Evolutionary conservation across 2,329 filamentous ascomycete genomes (phyloP).

Genomic region (Sporothrix inflata): DNA sequence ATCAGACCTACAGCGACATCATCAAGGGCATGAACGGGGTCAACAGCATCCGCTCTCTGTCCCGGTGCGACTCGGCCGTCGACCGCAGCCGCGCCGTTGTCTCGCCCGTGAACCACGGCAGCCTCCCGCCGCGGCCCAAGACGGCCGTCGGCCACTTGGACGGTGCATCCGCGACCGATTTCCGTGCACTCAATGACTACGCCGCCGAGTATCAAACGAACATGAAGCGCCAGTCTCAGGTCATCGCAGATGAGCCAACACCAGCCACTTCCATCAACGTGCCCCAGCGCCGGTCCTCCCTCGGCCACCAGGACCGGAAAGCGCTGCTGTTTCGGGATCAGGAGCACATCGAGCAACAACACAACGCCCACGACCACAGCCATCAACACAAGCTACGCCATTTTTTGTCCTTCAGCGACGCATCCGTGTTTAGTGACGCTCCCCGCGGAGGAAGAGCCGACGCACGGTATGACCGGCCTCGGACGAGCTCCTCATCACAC

Average conservation of each 20-base stretch:
- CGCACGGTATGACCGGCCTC: background rate
- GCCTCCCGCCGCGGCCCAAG: slow-evolving; percentile 26
- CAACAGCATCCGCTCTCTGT: background rate
- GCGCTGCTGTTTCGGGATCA: background rate
- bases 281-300: slow-evolving; percentile 24
- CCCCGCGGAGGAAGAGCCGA: background rate
- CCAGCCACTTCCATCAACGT: background rate
- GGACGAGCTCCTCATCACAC: background rate
- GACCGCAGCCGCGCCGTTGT: background rate
- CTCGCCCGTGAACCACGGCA: background rate
- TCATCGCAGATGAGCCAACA: background rate
- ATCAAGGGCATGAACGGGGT: background rate
- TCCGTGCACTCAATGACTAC: background rate
- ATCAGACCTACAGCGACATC: background rate
- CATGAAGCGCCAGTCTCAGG: slow-evolving; percentile 14
- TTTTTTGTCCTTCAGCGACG: slow-evolving; percentile 18
- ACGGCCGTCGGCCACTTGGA: slow-evolving; percentile 25
- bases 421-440: background rate
- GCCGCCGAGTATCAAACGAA: slow-evolving; percentile 2
- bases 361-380: background rate
- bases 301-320: slow-evolving; percentile 16
- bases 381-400: slow-evolving; percentile 7
- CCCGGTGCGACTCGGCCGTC: background rate
- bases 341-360: background rate
- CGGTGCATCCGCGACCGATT: background rate